Percentiles rank a stretch among this genome's conserved stretches.
Conservation (phyloP, 2,329 filamentous ascomycete species). For the Mycosphaerella sp. region DNA sequence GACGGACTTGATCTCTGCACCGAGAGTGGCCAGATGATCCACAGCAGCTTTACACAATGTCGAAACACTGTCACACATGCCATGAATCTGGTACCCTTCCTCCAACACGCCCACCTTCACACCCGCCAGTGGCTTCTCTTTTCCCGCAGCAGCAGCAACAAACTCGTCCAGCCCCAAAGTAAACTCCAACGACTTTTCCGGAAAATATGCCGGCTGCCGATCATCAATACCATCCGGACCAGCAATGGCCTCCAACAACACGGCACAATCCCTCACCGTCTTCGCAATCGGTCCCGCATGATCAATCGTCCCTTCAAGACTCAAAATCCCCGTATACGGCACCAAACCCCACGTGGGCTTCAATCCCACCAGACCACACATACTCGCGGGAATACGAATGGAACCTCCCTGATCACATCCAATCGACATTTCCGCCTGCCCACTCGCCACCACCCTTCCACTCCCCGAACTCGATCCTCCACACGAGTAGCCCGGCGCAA, state of each 20-base stretch:
- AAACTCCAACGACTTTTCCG: constrained; percentile 25
- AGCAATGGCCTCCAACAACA: constrained; percentile 41
- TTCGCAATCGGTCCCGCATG: constrained; percentile 43
- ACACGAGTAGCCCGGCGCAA: constrained; percentile 40
- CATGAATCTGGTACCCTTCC: constrained; percentile 37
- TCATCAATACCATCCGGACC: constrained; percentile 47
- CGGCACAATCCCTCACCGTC: constrained; percentile 39
- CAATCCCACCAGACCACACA: constrained; percentile 33
- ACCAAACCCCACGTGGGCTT: constrained; percentile 47
- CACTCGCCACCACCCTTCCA: constrained; percentile 39
- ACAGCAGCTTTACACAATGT: constrained; percentile 33
- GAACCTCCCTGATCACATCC: constrained; percentile 36
- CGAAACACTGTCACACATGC: constrained; percentile 35
- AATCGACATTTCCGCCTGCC: constrained; percentile 35
- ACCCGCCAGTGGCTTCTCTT: constrained; percentile 19
- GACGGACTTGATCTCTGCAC: constrained; percentile 39
- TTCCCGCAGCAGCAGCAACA: neutral
- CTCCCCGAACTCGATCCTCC: constrained; percentile 44
- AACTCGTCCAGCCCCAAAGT: constrained; percentile 30
- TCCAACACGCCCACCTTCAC: constrained; percentile 42
- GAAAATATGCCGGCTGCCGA: constrained; percentile 20
- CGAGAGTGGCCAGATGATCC: constrained; percentile 34
- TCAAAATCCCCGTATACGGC: constrained; percentile 45
- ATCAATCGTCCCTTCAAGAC: constrained; percentile 40
- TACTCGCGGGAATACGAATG: constrained; percentile 31